Evolutionary conservation across 2,329 filamentous ascomycete species (phyloP).

Genomic region (Microcyclospora tardicrescens): DNA sequence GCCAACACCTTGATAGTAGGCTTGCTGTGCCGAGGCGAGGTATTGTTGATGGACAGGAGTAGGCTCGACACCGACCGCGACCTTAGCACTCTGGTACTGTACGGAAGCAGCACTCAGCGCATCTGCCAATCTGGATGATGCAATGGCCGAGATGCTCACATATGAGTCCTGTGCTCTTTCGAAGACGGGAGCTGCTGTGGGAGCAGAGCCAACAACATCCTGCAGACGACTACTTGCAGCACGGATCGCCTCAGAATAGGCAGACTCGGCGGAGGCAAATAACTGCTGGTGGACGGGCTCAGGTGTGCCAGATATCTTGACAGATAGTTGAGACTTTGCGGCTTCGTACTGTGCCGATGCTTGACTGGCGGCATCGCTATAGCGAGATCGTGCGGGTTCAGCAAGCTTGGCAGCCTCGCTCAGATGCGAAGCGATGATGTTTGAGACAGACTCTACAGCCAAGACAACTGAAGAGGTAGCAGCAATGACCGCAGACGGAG

Average conservation of each 20-base stretch:
- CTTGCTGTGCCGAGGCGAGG: constrained; percentile 48
- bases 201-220: constrained; percentile 39
- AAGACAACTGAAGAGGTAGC: constrained; percentile 24
- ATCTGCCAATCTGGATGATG: constrained; percentile 55
- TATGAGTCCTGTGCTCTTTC: constrained; percentile 33
- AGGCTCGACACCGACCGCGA: constrained; percentile 50
- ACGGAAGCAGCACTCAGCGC: constrained; percentile 58
- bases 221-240: constrained; percentile 48
- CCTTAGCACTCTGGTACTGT: constrained; percentile 56
- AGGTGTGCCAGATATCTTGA: constrained; percentile 54
- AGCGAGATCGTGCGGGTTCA: constrained; percentile 42
- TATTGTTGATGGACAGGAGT: constrained; percentile 42
- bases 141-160: constrained; percentile 51
- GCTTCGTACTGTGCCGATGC: constrained; percentile 57
- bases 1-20: constrained; percentile 69
- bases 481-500: constrained; percentile 31
- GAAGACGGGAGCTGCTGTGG: constrained; percentile 17
- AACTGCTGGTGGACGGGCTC: constrained; percentile 58
- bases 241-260: constrained; percentile 52
- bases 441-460: constrained; percentile 16
- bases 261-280: constrained; percentile 53
- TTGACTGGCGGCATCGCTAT: constrained; percentile 50
- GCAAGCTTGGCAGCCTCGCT: constrained; percentile 24
- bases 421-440: constrained; percentile 5
- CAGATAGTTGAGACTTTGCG: constrained; percentile 54